These are phyloP conservation scores for Globisporangium paddicum DNA, from an alignment of 352 stramenopile species.

Conservation along the genomic window DNA sequence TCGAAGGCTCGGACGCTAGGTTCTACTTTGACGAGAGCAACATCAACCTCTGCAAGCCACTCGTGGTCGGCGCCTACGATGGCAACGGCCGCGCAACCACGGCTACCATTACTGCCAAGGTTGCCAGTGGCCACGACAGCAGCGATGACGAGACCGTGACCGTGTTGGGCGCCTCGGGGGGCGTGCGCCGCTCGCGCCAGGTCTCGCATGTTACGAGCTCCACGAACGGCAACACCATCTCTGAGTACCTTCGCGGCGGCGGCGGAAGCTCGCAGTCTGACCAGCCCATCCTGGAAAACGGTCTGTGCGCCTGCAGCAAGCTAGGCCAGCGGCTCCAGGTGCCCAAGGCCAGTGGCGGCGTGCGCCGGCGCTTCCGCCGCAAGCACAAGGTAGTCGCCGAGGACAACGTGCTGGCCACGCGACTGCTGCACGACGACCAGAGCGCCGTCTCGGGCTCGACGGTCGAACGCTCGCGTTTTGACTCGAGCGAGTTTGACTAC, in stretches of 20 bases:
- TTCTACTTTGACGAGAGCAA: slow-evolving; percentile 26
- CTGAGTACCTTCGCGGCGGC: slow-evolving; percentile 9
- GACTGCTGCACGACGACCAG: not conserved
- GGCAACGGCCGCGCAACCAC: not conserved
- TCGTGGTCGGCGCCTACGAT: slow-evolving; percentile 26
- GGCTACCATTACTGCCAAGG: not conserved
- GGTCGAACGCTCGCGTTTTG: slow-evolving; percentile 4
- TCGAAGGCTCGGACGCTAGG: slow-evolving; percentile 11
- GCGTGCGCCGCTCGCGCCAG: slow-evolving; percentile 11
- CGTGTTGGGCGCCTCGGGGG: slow-evolving; percentile 14
- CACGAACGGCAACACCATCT: slow-evolving; percentile 28
- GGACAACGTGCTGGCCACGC: slow-evolving; percentile 14
- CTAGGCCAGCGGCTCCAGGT: slow-evolving; percentile 13
- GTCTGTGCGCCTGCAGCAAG: slow-evolving; percentile 14
- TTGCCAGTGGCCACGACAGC: not conserved
- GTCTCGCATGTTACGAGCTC: slow-evolving; percentile 36
- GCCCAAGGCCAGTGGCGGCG: slow-evolving; percentile 1
- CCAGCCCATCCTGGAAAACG: slow-evolving; percentile 4
- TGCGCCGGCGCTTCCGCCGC: not conserved
- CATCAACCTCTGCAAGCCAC: slow-evolving; percentile 18
- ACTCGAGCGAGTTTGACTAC: slow-evolving; percentile 38
- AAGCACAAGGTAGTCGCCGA: slow-evolving; percentile 8
- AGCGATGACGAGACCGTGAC: slow-evolving; percentile 17
- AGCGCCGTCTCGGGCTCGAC: not conserved
- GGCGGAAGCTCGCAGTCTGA: slow-evolving; percentile 13